Percentiles rank a stretch among this genome's conserved stretches.
Conservation (phyloP, 2,329 filamentous ascomycete genomes). For the Cephalotrichum gorgonifer region DNA sequence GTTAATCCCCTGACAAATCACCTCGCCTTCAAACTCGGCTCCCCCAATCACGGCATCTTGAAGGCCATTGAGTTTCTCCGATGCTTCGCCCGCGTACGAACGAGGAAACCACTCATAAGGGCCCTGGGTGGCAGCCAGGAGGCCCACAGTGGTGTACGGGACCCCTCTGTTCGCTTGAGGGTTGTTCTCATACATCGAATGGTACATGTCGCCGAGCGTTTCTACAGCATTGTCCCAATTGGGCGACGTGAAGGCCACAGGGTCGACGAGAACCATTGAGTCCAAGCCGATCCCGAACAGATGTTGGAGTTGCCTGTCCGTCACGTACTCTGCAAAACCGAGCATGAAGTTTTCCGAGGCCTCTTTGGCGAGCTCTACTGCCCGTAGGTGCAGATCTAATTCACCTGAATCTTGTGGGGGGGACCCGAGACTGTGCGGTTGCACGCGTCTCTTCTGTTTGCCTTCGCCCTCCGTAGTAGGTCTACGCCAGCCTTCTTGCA, state of each 20-base stretch:
- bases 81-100: not conserved
- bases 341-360: constrained; percentile 6
- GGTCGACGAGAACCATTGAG: not conserved
- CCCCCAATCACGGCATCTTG: not conserved
- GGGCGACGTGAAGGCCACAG: not conserved
- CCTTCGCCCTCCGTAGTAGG: too few species aligned
- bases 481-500: too few species aligned
- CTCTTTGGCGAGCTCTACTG: constrained; percentile 3
- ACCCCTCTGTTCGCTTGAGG: not conserved
- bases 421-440: too few species aligned
- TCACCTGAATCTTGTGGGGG: not conserved
- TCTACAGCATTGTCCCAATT: not conserved
- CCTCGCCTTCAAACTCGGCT: not conserved
- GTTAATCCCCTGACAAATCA: not conserved
- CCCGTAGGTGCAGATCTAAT: not conserved
- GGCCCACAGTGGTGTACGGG: not conserved
- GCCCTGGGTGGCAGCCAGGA: not conserved
- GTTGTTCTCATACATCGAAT: not conserved
- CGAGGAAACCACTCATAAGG: not conserved
- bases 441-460: too few species aligned
- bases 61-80: not conserved
- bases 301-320: constrained; percentile 4
- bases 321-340: constrained; percentile 6
- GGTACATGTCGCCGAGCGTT: not conserved
- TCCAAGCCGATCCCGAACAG: constrained; percentile 6